A percentile compares a stretch with the other conserved stretches of the same genome.
Conservation (phyloP, 75 land plant species). For the Adiantum capillusveneris region DNA sequence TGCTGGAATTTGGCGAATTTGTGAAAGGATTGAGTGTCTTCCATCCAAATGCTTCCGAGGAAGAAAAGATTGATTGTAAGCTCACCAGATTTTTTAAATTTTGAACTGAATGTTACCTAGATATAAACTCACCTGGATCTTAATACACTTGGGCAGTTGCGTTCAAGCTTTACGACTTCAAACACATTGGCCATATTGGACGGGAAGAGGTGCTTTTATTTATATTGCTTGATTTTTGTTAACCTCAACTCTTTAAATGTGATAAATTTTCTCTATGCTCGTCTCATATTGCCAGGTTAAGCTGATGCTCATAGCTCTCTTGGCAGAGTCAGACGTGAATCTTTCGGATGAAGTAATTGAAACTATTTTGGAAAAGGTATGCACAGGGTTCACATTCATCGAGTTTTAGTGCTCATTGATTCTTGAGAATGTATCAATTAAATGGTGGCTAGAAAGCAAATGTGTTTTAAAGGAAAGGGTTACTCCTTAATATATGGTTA, state of each 20-base stretch:
- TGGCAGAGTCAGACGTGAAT: slow-evolving; percentile 17
- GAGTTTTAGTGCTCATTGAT: too few species aligned
- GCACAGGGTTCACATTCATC: too few species aligned
- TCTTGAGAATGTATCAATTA: too few species aligned
- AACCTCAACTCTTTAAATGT: neutral
- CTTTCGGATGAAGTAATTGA: slow-evolving; percentile 20
- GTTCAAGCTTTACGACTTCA: slow-evolving; percentile 21
- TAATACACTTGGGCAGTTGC: slow-evolving; percentile 28
- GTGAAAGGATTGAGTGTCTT: slow-evolving; percentile 9
- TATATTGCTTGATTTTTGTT: neutral
- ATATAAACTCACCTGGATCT: neutral
- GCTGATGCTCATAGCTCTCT: slow-evolving; percentile 9
- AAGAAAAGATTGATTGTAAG: slow-evolving; percentile 15
- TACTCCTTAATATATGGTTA: too few species aligned
- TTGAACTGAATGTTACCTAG: neutral
- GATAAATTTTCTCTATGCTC: neutral
- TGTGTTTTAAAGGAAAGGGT: too few species aligned
- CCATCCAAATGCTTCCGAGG: slow-evolving; percentile 13
- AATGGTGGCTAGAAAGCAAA: too few species aligned
- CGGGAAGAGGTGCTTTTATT: slow-evolving; percentile 11
- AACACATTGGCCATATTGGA: slow-evolving; percentile 15
- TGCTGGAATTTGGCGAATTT: slow-evolving; percentile 14
- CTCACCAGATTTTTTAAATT: slow-evolving; percentile 1
- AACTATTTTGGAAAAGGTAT: slow-evolving; percentile 20
- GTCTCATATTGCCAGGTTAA: slow-evolving; percentile 9